Conservation (phyloP, 176 grass and related monocot species). For the Hsuehochloa calcarea region DNA sequence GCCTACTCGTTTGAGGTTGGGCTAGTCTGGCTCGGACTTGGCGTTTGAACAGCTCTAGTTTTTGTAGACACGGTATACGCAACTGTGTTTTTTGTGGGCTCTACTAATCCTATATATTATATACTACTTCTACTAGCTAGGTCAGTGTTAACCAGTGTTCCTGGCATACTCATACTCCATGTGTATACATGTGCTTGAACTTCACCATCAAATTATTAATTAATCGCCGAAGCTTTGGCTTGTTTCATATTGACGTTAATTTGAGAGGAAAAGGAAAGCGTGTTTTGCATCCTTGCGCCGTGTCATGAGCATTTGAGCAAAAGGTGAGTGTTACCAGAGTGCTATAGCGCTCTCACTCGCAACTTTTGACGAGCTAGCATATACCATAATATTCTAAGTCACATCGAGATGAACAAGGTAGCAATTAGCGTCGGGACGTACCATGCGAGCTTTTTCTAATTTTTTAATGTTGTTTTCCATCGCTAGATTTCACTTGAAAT, state of each 20-base stretch:
- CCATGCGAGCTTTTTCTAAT: no score
- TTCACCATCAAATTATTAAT: neutral
- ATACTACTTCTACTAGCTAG: neutral
- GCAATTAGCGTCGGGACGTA: no score
- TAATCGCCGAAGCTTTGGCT: neutral
- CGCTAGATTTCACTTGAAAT: no score
- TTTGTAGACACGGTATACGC: neutral
- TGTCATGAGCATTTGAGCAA: neutral
- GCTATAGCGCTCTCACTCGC: neutral
- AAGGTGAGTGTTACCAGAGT: neutral
- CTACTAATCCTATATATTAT: neutral
- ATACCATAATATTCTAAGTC: neutral
- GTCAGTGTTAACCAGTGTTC: neutral
- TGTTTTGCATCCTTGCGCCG: neutral
- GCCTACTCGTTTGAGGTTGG: no score
- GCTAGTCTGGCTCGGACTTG: no score
- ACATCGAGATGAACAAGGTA: no score
- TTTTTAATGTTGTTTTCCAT: no score
- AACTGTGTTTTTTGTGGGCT: conserved; percentile 1
- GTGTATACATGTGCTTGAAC: neutral
- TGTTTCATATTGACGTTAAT: conserved; percentile 8
- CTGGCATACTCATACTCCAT: neutral
- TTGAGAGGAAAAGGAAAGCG: neutral
- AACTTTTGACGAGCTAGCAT: neutral
- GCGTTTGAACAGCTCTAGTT: no score